These are phyloP conservation scores for Myxozyma nipponensis DNA, from an alignment of 805 yeast genomes.

Conservation along the genomic window DNA sequence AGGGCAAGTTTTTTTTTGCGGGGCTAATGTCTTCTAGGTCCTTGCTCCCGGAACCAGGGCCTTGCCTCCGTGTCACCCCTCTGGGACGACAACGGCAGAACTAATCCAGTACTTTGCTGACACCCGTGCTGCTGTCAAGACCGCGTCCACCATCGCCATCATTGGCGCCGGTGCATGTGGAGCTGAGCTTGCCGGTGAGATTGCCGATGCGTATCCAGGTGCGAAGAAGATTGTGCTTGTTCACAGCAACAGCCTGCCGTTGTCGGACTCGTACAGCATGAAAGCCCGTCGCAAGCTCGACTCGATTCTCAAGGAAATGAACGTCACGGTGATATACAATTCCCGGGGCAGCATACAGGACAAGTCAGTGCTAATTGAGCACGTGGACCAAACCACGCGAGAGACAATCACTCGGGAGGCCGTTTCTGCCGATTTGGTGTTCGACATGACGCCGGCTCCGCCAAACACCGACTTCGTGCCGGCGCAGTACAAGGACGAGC, in stretches of 20 bases:
- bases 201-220: constrained; percentile 40
- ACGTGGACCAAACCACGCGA: constrained; percentile 1
- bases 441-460: background rate
- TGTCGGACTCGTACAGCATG: constrained; percentile 17
- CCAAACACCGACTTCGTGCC: constrained; percentile 15
- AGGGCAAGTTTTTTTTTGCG: too few relatives aligned
- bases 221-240: constrained; percentile 38
- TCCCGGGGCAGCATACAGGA: constrained; percentile 15
- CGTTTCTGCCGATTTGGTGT: constrained; percentile 11
- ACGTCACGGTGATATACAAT: constrained; percentile 27
- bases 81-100: background rate
- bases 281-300: constrained; percentile 18
- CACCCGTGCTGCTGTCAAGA: constrained; percentile 33
- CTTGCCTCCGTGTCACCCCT: constrained; percentile 6
- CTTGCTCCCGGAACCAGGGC: constrained; percentile 22
- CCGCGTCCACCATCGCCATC: constrained; percentile 42
- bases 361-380: constrained; percentile 10
- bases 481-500: constrained; percentile 8
- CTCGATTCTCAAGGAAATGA: constrained; percentile 21
- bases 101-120: constrained; percentile 9
- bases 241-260: constrained; percentile 25
- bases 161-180: constrained; percentile 56
- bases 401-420: background rate
- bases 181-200: constrained; percentile 49
- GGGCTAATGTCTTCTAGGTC: constrained; percentile 4